These are phyloP conservation scores for Sporobolomyces roseus DNA, from an alignment of 768 basidiomycete species.

Conservation along the genomic window DNA sequence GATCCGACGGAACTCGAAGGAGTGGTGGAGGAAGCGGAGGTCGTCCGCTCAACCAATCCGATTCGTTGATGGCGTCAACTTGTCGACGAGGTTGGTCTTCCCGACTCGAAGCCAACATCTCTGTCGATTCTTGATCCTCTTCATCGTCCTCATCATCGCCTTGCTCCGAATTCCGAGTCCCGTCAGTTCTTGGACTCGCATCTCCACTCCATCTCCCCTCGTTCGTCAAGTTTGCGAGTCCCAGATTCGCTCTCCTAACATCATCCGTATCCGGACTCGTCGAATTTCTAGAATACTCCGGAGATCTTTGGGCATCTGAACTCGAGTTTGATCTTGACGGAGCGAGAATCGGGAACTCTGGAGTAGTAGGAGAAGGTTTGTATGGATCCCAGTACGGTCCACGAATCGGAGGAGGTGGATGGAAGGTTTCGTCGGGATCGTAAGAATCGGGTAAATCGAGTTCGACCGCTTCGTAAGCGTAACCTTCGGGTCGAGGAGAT, in stretches of 20 bases:
- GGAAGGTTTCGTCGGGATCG: neutral
- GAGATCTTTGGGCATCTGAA: too few species aligned
- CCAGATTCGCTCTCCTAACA: slow-evolving; percentile 2
- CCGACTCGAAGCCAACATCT: slow-evolving; percentile 14
- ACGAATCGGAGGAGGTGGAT: neutral
- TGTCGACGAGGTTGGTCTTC: neutral
- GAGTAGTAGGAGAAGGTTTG: slow-evolving; percentile 11
- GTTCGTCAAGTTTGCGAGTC: slow-evolving; percentile 8
- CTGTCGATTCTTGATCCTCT: slow-evolving; percentile 1
- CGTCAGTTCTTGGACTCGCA: slow-evolving; percentile 10
- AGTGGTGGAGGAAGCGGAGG: slow-evolving; percentile 1
- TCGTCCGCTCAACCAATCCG: slow-evolving; percentile 4
- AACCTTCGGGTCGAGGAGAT: neutral
- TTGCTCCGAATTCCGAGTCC: neutral
- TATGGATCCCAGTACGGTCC: slow-evolving; percentile 12
- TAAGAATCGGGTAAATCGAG: neutral
- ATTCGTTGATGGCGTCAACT: slow-evolving; percentile 4
- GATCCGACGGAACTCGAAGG: neutral
- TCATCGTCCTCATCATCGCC: slow-evolving; percentile 4
- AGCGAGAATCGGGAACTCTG: slow-evolving; percentile 12
- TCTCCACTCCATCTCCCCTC: neutral
- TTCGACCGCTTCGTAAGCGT: slow-evolving; percentile 5
- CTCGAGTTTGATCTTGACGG: too few species aligned
- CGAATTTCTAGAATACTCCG: too few species aligned
- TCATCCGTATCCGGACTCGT: slow-evolving; percentile 6